Evolutionary conservation across 495 filamentous ascomycete species (phyloP), one percentile per base, ranked within the genome.

Genomic region (Hyaloscypha bicolor): DNA sequence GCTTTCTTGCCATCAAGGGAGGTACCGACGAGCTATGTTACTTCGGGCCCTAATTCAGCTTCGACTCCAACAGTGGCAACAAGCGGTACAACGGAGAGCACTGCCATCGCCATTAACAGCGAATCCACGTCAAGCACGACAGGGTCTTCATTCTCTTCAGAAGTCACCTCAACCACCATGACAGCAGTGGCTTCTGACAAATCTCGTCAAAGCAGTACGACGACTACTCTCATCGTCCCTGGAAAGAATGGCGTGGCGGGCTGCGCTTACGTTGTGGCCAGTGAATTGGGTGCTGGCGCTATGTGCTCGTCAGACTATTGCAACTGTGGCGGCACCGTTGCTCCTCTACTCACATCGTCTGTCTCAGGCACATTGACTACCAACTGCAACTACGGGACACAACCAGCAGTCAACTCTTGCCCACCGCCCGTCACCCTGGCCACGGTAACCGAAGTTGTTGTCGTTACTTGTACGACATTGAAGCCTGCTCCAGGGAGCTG

Each of bases 241-340:
- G 42, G 42, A 48, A 19, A 48, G 19, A 19, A 48, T 48, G 42
- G 42, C 9, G 42, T 48, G 42, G 9, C 42, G 19, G 42, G 42
- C 42, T 48, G 42, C 42, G 42, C 42, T 48, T 48, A 48, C 42
- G 42, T 48, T 19, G 9, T 19, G 42, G 42, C 42, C 19, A 48
- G 42, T 48, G 42, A 48, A 9, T 48, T 48, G 42, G 42, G 42
- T 48, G 42, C 42, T 48, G 42, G 42, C 9, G 42, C 42, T 48
- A 9, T 48, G 42, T 48, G 42, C 42, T 48, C 42, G 42, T 48
- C 42, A 48, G 42, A 48, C 42, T 48, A 48, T 48, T 48, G 42
- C 42, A 48, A 48, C 42, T 48, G 42, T 19, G 42, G 42, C 42
- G 42, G 42, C 19, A 48, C 42, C 19, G 42, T 48, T 19, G 42